phyloP scores from a whole-genome alignment of 2,329 filamentous ascomycete genomes.

The Ambrosiella xylebori region DNA sequence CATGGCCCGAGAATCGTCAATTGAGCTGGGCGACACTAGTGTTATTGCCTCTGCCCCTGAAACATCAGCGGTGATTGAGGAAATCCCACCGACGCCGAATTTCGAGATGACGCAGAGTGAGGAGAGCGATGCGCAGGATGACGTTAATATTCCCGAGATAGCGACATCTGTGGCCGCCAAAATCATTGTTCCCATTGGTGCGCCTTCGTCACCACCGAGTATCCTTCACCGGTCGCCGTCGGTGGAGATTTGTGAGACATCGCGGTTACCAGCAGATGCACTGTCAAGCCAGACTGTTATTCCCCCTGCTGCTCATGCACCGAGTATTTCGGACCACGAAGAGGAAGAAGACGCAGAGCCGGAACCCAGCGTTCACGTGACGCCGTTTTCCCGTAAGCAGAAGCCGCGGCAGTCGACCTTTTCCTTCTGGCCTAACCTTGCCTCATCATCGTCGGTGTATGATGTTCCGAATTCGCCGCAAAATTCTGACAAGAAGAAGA shows the following conservation, averaged over 20 bases:
- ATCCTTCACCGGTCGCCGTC: neutral
- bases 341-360: neutral
- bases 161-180: neutral
- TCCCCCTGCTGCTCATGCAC: neutral
- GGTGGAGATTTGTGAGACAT: neutral
- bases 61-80: neutral
- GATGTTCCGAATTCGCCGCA: slow-evolving; percentile 6
- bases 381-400: neutral
- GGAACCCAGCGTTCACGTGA: neutral
- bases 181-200: neutral
- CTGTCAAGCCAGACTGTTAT: neutral
- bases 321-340: neutral
- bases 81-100: neutral
- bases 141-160: neutral
- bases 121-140: neutral
- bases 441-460: slow-evolving; percentile 4
- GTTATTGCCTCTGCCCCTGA: neutral
- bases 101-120: neutral
- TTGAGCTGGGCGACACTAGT: slow-evolving; percentile 2
- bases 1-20: neutral
- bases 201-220: neutral
- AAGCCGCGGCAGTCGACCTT: slow-evolving; percentile 8
- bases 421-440: neutral
- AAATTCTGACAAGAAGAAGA: neutral
- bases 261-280: neutral